These are phyloP conservation scores for Microbotryum violaceum DNA, from an alignment of 1,284 basidiomycete genomes.

Conservation along the genomic window DNA sequence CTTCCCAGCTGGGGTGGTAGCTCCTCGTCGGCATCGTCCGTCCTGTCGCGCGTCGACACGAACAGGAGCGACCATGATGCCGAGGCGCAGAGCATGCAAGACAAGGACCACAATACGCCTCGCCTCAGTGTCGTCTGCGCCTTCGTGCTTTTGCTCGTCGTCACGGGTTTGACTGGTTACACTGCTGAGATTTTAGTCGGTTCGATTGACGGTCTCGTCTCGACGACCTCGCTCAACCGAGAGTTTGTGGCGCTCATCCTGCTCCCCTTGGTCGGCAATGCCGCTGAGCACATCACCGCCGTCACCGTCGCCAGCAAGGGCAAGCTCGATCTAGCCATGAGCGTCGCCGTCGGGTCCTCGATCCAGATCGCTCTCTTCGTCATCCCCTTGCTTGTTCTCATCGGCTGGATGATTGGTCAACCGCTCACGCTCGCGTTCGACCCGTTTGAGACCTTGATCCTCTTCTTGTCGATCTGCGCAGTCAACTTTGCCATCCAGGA, in stretches of 20 bases:
- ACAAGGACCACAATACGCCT: constrained; percentile 45
- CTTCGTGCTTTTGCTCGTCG: constrained; percentile 41
- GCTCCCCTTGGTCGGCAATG: constrained; percentile 58
- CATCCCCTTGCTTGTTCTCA: constrained; percentile 58
- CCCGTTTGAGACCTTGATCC: constrained; percentile 44
- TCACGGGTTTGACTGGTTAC: constrained; percentile 50
- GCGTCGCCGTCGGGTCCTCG: constrained; percentile 42
- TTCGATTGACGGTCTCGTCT: constrained; percentile 63
- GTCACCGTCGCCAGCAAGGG: constrained; percentile 77
- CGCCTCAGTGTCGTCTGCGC: constrained; percentile 48
- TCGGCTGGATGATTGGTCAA: constrained; percentile 47
- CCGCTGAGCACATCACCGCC: constrained; percentile 80
- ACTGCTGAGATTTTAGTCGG: constrained; percentile 81
- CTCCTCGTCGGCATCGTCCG: constrained; percentile 26
- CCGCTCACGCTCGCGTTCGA: constrained; percentile 44
- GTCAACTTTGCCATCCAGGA: constrained; percentile 75
- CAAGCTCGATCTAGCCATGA: constrained; percentile 49
- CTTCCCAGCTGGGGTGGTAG: constrained; percentile 37
- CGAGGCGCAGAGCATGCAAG: constrained; percentile 13
- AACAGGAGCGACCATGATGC: not conserved
- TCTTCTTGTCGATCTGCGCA: constrained; percentile 58
- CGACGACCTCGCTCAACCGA: constrained; percentile 47
- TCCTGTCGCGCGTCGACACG: not conserved
- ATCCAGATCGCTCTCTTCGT: constrained; percentile 82
- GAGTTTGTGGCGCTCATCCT: constrained; percentile 81